Base-by-base conservation (phyloP, 495 filamentous ascomycete species). In the Acidomyces sp. region DNA sequence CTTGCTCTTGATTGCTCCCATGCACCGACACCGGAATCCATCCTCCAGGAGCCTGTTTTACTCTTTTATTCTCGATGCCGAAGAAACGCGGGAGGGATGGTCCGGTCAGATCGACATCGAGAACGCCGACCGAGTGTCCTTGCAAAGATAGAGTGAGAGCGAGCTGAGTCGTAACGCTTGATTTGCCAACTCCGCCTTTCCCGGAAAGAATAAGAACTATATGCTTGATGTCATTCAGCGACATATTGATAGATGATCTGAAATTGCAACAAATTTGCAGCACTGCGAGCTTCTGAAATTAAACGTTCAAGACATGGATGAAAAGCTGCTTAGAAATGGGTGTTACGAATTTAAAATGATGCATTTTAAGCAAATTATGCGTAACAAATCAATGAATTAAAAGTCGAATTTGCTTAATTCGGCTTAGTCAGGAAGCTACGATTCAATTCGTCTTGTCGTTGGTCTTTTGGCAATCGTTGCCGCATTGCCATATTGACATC, bases 151-250 rank as follows among this genome's bases (percentile, higher is more conserved):
- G 78, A 4, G 88, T 82, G 29, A 96, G 76, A 4, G 90, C 90
- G 7, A 97, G 78, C 58, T 96, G 92, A 3, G 87, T 86, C 10
- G 90, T 96, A 5, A 94, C 75, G 34, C 86, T 93, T 40, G 90
- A 97, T 69, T 97, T 97, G 16, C 90, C 90, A 11, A 97, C 90
- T 28, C 90, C 90, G 43, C 90, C 90, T 69, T 97, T 97, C 44
- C 90, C 90, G 4, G 92, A 96, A 43, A 97, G 84, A 48, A 97
- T 70, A 11, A 65, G 57, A 35, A 59, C 49, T 36, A 67, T 64
- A 47, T 64, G 57, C 33, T 56, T 48, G 37, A 63, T 55, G 32
- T 56, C 53, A 7, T 58, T 43, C 37, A 64, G 59, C 6, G 61
- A 58, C 63, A 67, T 67, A 6, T 6, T 46, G 25, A 21, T 13